These are phyloP conservation scores for Pugionium cornutum DNA, from an alignment of 345 rosid genomes.

Conservation along the genomic window DNA sequence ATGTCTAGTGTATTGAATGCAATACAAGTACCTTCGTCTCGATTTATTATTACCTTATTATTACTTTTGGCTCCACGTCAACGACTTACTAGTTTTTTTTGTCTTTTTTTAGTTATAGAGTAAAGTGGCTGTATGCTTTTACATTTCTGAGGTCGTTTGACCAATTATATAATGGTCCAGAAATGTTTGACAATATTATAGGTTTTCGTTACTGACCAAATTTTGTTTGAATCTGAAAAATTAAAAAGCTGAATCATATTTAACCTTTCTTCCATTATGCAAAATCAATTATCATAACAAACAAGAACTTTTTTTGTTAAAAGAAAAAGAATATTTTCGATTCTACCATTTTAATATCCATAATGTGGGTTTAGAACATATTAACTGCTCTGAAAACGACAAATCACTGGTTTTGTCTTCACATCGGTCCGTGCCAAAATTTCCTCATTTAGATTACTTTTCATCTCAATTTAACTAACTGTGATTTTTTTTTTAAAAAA, in stretches of 20 bases:
- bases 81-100: not conserved
- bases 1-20: slow-evolving; percentile 26
- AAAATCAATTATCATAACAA: not conserved
- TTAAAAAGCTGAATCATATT: not conserved
- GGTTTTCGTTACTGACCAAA: not conserved
- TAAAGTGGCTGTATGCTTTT: slow-evolving; percentile 3
- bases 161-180: not conserved
- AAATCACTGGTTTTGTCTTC: slow-evolving; percentile 24
- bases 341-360: slow-evolving; percentile 1
- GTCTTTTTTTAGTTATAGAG: slow-evolving; percentile 1
- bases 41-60: slow-evolving; percentile 59
- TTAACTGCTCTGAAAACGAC: slow-evolving; percentile 25
- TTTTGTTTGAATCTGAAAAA: too few relatives aligned
- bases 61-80: slow-evolving; percentile 38
- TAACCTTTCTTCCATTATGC: not conserved
- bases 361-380: not conserved
- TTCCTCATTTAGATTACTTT: slow-evolving; percentile 6
- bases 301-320: not conserved
- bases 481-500: not conserved
- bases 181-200: not conserved
- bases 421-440: slow-evolving; percentile 1
- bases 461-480: not conserved
- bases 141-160: slow-evolving; percentile 1
- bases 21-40: slow-evolving; percentile 19
- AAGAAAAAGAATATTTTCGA: not conserved